Base-by-base conservation (phyloP, 1,284 basidiomycete genomes). In the Ceratobasidium sp. region DNA sequence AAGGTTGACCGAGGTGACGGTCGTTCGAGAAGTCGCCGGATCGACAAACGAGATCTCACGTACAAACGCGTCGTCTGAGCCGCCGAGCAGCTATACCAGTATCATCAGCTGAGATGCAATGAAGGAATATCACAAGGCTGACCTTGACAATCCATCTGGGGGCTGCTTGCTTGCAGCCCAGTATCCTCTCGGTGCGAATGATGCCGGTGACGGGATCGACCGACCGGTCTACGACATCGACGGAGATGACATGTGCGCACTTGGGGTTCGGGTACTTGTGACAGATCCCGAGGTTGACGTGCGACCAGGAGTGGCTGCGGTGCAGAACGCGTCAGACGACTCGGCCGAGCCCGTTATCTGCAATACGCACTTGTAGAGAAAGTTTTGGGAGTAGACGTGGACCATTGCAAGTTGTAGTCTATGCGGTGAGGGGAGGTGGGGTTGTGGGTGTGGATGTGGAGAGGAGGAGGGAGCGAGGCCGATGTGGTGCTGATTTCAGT, bases 251-350 rank as follows among this genome's bases (percentile, higher is more conserved):
- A 81, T 98, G 96, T 8, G 92, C 88, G 78, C 95, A 94, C 78
- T 92, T 90, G 57, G 94, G 92, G 80, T 97, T 97, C 58, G 96
- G 96, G 81, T 98, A 98, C 85, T 98, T 98, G 77, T 93, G 91
- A 90, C 93, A 94, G 85, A 96, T 92, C 77, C 91, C 91, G 79
- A 91, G 90, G 76, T 94, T 87, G 76, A 94, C 92, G 83, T 94
- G 93, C 60, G 89, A 86, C 86, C 93, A 94, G 71, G 92, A 86
- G 78, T 94, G 92, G 76, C 94, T 96, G 30, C 8, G 23, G 18
- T 21, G 28, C 26, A 52, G 50, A 23, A 30, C 59, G 58, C 41
- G 53, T 61, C 52, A 55, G 39, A 61, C 41, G 36, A 39, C 46
- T 30, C 30, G 34, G 36, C 60, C 28, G 48, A 50, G 62, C 36